Base-by-base conservation (phyloP, 2,329 filamentous ascomycete genomes). In the Hypoxylon sp. region DNA sequence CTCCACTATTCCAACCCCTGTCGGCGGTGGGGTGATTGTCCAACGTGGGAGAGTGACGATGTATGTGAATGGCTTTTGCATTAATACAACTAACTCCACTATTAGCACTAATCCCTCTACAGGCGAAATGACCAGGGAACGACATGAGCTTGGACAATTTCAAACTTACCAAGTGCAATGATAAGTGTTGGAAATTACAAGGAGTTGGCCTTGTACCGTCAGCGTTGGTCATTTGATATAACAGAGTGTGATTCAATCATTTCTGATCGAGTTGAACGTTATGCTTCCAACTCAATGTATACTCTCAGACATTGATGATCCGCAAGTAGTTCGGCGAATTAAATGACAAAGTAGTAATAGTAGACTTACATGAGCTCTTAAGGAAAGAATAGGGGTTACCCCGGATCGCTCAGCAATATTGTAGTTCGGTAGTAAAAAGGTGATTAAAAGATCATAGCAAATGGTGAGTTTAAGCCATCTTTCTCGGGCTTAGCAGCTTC, bases 11-110 rank as follows among this genome's bases (percentile, higher is more conserved):
- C 21, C 5, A 19, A 58, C 63, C 70, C 72, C 69, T 72, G 69
- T 70, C 68, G 56, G 38, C 62, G 67, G 62, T 70, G 68, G 65
- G 53, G 70, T 64, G 55, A 62, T 61, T 59, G 57, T 49, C 61
- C 61, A 57, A 65, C 62, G 65, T 59, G 52, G 49, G 65, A 62
- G 61, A 63, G 48, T 73, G 63, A 68, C 63, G 64, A 63, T 69
- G 56, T 60, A 9, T 30, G 66, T 72, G 50, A 65, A 67, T 63
- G 64, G 61, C 28, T 63, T 67, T 68, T 72, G 71, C 67, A 68
- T 73, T 71, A 72, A 67, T 67, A 71, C 61, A 68, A 67, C 70
- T 75, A 60, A 66, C 69, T 70, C 73, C 72, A 75, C 73, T 58
- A 73, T 74, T 69, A 73, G 68, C 67, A 72, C 67, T 66, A 71